Evolutionary conservation across 495 filamentous ascomycete species (phyloP), one percentile per base, ranked within the genome.

Genomic region (Friedmanniomyces endolithicus): DNA sequence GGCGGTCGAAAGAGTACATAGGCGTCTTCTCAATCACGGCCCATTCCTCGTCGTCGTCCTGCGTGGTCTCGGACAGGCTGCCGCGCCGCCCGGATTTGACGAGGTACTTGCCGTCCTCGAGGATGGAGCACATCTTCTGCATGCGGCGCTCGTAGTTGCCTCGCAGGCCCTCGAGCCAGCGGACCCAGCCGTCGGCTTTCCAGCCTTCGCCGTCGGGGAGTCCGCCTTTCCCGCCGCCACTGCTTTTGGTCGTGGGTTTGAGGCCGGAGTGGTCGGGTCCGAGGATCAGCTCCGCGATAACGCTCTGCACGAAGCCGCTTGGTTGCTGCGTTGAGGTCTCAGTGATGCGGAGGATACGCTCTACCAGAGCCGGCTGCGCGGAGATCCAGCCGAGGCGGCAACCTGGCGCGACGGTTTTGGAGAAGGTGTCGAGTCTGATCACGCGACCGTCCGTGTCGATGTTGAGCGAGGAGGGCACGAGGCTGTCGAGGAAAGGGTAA

Each of bases 391-490:
- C 71, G 0, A 73, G 64, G 1, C 71, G 68, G 52, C 71, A 72
- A 25, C 71, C 71, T 0, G 71, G 71, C 0, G 70, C 69, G 41
- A 70, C 61, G 16, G 71, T 74, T 52, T 74, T 74, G 57, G 68
- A 71, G 60, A 74, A 74, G 25, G 71, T 74, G 59, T 74, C 71
- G 41, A 74, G 69, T 44, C 71, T 67, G 37, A 95, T 76, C 45
- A 95, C 90, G 34, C 90, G 87, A 59, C 90, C 90, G 62, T 94
- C 84, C 19, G 74, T 77, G 68, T 97, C 90, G 56, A 87, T 53
- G 49, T 68, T 75, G 50, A 87, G 68, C 68, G 79, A 87, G 2
- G 78, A 88, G 0, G 88, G 90, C 2, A 82, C 78, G n/a, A 97
- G 76, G 0, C 83, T 85, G 69, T 94, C 87, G 52, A 95, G 72